phyloP scores from a whole-genome alignment of 2,329 filamentous ascomycete species.

The Alternaria sp. region DNA sequence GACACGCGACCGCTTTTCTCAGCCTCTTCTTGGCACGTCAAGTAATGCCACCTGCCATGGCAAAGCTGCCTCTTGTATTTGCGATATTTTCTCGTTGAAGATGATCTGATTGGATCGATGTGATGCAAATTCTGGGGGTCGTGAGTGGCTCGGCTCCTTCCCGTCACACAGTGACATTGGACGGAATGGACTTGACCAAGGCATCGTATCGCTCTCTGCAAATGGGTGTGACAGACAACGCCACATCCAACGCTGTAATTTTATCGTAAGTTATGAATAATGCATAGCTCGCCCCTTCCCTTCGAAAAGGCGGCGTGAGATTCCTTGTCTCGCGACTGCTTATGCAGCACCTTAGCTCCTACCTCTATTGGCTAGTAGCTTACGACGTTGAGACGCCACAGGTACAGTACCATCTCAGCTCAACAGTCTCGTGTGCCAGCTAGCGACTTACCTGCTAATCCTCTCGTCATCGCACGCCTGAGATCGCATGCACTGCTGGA shows the following conservation, averaged over 20 bases:
- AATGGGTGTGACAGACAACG: background rate
- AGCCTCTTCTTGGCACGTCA: background rate
- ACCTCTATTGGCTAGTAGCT: constrained; percentile 3
- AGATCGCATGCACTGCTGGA: background rate
- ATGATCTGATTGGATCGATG: no score
- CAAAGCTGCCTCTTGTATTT: no score
- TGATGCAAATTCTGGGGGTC: no score
- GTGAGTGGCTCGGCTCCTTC: no score
- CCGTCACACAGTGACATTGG: no score
- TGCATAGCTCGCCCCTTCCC: background rate
- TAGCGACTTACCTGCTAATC: background rate
- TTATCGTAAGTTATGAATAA: background rate
- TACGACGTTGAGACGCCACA: constrained; percentile 1
- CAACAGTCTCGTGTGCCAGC: background rate
- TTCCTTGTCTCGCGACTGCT: constrained; percentile 12
- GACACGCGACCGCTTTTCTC: no score
- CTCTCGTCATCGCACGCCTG: background rate
- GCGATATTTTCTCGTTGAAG: no score
- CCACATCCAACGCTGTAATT: background rate
- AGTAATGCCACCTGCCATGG: background rate
- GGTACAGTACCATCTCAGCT: constrained; percentile 8
- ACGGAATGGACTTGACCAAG: no score
- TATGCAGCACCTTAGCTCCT: constrained; percentile 14
- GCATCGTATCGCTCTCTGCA: no score
- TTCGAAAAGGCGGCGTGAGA: constrained; percentile 22